A percentile compares a stretch with the other conserved stretches of the same genome.
Conservation (phyloP, 345 rosid species). For the Ceriops tagal region DNA sequence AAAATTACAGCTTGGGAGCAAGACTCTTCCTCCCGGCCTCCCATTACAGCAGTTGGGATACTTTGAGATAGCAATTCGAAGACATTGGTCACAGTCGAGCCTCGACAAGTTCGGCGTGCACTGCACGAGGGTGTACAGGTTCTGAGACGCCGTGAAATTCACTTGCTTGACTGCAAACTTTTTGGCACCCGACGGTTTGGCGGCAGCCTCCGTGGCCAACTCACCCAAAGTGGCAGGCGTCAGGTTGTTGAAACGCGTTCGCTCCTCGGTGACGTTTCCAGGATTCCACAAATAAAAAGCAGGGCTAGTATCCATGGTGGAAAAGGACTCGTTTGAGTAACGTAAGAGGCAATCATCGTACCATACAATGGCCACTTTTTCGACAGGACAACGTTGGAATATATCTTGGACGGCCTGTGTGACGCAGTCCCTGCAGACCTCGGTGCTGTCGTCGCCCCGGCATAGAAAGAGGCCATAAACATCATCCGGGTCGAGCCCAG, state of each 20-base stretch:
- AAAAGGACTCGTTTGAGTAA: conserved; percentile 19
- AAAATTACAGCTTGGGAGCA: conserved; percentile 35
- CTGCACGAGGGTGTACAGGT: conserved; percentile 36
- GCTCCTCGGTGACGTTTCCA: neutral
- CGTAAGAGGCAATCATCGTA: conserved; percentile 35
- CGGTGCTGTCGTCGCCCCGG: neutral
- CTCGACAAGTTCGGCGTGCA: conserved; percentile 53
- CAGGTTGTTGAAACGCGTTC: neutral
- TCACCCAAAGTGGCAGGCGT: conserved; percentile 6
- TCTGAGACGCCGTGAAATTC: conserved; percentile 10
- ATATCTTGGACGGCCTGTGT: neutral
- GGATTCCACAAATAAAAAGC: neutral
- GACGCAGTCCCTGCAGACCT: conserved; percentile 19
- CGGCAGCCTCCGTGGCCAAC: conserved; percentile 8
- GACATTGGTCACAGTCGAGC: conserved; percentile 37
- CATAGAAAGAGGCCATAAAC: conserved; percentile 24
- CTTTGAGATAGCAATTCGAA: conserved; percentile 5
- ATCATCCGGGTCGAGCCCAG: neutral
- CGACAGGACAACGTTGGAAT: conserved; percentile 17
- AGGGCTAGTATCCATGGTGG: neutral
- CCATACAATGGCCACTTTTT: conserved; percentile 31
- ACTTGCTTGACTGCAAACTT: conserved; percentile 26
- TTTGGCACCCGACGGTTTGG: conserved; percentile 9
- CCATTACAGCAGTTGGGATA: conserved; percentile 10
- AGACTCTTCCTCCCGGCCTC: conserved; percentile 30